Conservation (phyloP, 2,329 filamentous ascomycete genomes). For the Cercospora janseana region DNA sequence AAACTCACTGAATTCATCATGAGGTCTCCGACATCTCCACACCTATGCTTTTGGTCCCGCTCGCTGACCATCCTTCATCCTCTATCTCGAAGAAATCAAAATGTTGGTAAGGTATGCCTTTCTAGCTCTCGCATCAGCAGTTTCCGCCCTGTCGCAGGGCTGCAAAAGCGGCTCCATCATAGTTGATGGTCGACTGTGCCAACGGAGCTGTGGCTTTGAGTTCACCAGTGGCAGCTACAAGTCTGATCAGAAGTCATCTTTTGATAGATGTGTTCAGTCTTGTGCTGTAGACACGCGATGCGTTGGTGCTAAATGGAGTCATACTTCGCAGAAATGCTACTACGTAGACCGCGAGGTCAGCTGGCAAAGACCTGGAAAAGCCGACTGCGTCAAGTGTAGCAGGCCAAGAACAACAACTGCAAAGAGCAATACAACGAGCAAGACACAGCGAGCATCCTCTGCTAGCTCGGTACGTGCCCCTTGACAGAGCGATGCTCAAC, state of each 20-base stretch:
- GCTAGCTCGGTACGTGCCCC: no score
- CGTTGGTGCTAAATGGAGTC: conserved; percentile 3
- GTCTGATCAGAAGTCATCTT: conserved; percentile 1
- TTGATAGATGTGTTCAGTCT: background rate
- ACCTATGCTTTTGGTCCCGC: no score
- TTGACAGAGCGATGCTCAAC: no score
- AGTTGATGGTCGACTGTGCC: conserved; percentile 3
- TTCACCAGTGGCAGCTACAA: conserved; percentile 13
- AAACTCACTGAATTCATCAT: no score
- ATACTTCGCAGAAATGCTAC: conserved; percentile 3
- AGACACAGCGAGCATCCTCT: no score
- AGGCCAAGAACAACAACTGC: background rate
- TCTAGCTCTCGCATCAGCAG: no score
- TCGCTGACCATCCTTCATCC: no score
- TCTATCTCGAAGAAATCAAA: no score
- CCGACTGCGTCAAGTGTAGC: conserved; percentile 7
- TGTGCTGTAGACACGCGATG: conserved; percentile 8
- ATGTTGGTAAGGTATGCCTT: no score
- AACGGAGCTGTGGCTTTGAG: conserved; percentile 8
- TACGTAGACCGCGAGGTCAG: background rate
- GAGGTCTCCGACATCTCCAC: no score
- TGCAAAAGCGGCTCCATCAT: background rate
- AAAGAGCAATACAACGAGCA: background rate
- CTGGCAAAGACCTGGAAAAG: conserved; percentile 9
- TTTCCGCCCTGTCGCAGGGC: no score